Conservation (phyloP, 257 asterid genomes). For the Solanum medicagineum region DNA sequence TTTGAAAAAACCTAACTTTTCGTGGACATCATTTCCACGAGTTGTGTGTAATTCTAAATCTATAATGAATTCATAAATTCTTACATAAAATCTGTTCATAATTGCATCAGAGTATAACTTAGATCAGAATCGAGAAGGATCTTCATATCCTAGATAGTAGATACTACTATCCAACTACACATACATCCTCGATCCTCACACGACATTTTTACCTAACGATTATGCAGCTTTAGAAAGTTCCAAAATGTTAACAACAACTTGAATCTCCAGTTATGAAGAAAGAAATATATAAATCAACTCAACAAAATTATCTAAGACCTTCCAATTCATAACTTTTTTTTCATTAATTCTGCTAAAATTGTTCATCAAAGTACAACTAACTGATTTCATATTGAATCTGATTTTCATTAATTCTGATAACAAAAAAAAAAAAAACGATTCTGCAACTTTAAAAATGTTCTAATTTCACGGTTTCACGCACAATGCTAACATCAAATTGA, state of each 20-base stretch:
- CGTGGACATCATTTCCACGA: neutral
- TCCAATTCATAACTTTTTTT: neutral
- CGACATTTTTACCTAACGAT: neutral
- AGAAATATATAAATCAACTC: neutral
- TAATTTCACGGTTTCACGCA: neutral
- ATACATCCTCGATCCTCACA: neutral
- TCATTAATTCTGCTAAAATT: neutral
- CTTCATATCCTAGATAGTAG: neutral
- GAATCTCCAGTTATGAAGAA: neutral
- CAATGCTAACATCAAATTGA: neutral
- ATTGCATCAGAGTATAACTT: neutral
- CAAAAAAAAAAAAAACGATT: neutral
- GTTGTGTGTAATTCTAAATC: neutral
- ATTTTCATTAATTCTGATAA: neutral
- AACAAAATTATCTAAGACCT: neutral
- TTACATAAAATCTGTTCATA: neutral
- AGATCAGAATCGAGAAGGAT: neutral
- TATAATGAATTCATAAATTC: neutral
- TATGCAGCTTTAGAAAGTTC: neutral
- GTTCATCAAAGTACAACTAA: neutral
- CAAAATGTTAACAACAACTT: neutral
- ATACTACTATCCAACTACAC: neutral
- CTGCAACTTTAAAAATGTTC: neutral
- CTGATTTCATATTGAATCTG: neutral
- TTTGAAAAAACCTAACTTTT: neutral